Base-by-base conservation (phyloP, 805 yeast genomes). In the Cyberlindnera mycetangii region DNA sequence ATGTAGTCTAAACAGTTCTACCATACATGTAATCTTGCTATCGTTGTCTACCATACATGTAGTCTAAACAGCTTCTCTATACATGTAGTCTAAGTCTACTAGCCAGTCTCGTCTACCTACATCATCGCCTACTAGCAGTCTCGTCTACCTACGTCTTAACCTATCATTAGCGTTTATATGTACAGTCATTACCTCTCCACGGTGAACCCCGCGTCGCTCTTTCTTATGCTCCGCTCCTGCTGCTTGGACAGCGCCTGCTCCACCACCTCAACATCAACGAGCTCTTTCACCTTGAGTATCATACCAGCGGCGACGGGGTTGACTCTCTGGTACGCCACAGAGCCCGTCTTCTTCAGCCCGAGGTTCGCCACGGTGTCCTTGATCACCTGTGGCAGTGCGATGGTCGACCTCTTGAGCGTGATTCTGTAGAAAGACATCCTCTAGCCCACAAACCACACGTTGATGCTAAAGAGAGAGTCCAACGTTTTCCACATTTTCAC, bases 281-380 rank as follows among this genome's bases (percentile, higher is more conserved):
- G 71, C 64, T 92, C 97, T 65, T 92, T 92, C 37, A 92, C 87
- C 47, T 75, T 71, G 25, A 88, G 79, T 45, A 92, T 74, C 71
- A 83, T 81, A 64, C 96, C 96, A 3, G 98, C 97, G 48, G 83
- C 77, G 27, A 83, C 78, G 14, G 95, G 89, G 11, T 84, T 74
- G 4, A 86, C 88, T 37, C 69, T 67, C 57, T 81, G 90, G 66
- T 84, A 90, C 3, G 80, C 82, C 2, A 83, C 76, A 32, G 82
- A 81, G 42, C 90, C 87, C 55, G 93, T 79, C 56, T 74, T 79
- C 42, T 73, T 76, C 42, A 92, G 76, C 0, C 98, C 98, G 48
- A 92, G 70, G 7, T 85, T 75, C 46, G 74, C 68, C 21, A 88
- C 78, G 8, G 89, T 81, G 47, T 76, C 76, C 51, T 83, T 78